Evolutionary conservation across 2,329 filamentous ascomycete species (phyloP).

Genomic region (Venturia pyrina): DNA sequence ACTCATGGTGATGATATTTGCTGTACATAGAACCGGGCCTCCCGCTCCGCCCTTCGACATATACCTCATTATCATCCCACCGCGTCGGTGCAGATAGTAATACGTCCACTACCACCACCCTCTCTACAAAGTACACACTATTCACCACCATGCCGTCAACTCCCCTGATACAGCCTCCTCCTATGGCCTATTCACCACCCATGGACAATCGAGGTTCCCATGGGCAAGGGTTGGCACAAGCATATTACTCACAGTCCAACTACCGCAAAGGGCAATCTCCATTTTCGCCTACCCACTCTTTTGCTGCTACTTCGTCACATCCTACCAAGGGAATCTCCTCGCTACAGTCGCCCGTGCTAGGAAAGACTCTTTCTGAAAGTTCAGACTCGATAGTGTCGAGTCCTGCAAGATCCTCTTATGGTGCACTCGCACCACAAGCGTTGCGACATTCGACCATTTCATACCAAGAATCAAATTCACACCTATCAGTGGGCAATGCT

Average conservation of each 20-base stretch:
- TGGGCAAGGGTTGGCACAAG: not conserved
- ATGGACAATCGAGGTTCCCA: not conserved
- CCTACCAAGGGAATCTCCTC: not conserved
- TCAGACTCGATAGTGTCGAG: not conserved
- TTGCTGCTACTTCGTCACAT: not conserved
- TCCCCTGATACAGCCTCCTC: not conserved
- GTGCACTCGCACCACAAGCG: not conserved
- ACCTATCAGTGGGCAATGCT: not conserved
- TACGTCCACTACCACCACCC: not conserved
- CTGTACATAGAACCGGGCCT: constrained; percentile 1
- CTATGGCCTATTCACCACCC: constrained; percentile 1
- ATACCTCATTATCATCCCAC: not conserved
- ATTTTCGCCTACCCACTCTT: not conserved
- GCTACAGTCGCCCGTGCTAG: constrained; percentile 1
- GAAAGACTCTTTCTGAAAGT: not conserved
- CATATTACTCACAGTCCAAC: not conserved
- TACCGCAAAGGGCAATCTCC: not conserved
- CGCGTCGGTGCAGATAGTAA: not conserved
- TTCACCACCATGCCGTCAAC: not conserved
- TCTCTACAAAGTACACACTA: too few relatives aligned
- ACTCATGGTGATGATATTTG: not conserved
- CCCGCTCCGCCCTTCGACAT: not conserved
- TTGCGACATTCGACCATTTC: not conserved
- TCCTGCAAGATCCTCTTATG: constrained; percentile 1
- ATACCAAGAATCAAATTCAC: not conserved